Conservation (phyloP, 2,329 filamentous ascomycete species). For the Cladosporium sp. region DNA sequence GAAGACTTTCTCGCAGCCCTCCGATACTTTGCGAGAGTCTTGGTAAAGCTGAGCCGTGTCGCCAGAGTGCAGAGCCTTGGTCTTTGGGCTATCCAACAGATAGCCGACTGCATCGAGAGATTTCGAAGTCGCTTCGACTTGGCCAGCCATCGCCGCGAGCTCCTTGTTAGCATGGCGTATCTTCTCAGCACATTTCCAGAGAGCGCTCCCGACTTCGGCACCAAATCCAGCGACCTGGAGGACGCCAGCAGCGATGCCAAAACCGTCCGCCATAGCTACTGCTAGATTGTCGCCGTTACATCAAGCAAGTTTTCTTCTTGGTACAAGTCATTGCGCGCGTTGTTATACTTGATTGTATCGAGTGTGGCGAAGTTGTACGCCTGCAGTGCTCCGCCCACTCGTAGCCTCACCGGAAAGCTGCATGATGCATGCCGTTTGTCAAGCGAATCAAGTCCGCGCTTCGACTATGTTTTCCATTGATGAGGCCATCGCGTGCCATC, state of each 20-base stretch:
- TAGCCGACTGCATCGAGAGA: background rate
- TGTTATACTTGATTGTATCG: no score
- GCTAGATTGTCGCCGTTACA: no score
- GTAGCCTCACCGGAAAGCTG: no score
- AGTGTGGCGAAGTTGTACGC: no score
- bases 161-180: slow-evolving; percentile 2
- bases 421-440: no score
- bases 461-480: no score
- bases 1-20: slow-evolving; percentile 4
- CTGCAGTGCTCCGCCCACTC: no score
- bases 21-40: background rate
- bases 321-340: no score
- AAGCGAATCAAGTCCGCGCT: no score
- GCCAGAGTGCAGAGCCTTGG: background rate
- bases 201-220: slow-evolving; percentile 1
- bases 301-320: no score
- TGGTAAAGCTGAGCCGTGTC: slow-evolving; percentile 6
- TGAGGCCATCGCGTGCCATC: no score
- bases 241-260: background rate
- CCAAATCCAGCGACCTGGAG: slow-evolving; percentile 7
- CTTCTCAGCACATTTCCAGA: slow-evolving; percentile 1
- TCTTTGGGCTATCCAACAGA: background rate
- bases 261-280: slow-evolving; percentile 8
- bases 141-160: background rate
- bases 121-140: background rate